phyloP scores from a whole-genome alignment of 2,329 filamentous ascomycete species.

The Colletotrichum lupini region DNA sequence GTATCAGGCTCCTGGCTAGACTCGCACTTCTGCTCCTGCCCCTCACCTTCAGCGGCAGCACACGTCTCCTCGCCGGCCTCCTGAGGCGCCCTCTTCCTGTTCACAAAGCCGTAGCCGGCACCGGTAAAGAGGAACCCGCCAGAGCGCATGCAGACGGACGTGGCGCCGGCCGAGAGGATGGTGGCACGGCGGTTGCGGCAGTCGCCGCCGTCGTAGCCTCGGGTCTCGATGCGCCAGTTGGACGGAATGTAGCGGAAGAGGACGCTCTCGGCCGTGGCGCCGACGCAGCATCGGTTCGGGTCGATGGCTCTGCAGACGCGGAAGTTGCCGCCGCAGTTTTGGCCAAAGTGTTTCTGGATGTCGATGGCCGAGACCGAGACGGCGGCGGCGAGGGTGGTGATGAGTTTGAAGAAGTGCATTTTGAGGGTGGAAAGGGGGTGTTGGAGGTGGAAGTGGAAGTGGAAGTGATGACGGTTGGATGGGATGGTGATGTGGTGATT shows the following conservation, averaged over 20 bases:
- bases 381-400: neutral
- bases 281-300: neutral
- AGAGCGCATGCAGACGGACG: neutral
- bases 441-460: neutral
- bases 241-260: constrained; percentile 1
- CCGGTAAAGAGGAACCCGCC: neutral
- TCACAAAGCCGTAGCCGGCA: neutral
- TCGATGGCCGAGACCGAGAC: neutral
- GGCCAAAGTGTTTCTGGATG: neutral
- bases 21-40: neutral
- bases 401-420: neutral
- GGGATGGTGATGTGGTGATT: neutral
- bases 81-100: neutral
- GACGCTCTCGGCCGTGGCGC: neutral
- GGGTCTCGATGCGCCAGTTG: neutral
- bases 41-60: neutral
- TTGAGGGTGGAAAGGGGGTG: neutral
- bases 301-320: neutral
- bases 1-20: neutral
- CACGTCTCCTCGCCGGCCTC: neutral
- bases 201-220: neutral
- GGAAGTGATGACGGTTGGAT: too few species aligned
- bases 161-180: neutral
- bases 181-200: neutral
- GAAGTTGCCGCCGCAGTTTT: neutral